Base-by-base conservation (phyloP, 1,284 basidiomycete species). In the Puccinia hordei region DNA sequence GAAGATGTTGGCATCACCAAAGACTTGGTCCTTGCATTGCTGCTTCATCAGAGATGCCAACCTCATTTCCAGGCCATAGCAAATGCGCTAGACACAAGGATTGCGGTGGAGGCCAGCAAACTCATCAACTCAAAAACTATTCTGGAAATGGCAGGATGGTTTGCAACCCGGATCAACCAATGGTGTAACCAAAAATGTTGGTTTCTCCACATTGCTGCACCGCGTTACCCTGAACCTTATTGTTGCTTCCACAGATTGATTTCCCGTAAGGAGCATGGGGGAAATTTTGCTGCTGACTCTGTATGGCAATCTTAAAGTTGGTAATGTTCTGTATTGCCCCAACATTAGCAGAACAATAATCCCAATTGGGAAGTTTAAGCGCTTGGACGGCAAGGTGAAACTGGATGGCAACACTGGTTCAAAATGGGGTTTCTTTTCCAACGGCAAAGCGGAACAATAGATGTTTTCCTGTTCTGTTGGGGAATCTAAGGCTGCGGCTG, bases 81-180 rank as follows among this genome's bases (percentile, higher is more conserved):
- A n/a, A n/a, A n/a, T n/a, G n/a, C n/a, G n/a, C n/a, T n/a, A n/a
- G n/a, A n/a, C n/a, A n/a, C n/a, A n/a, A n/a, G n/a, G n/a, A n/a
- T n/a, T n/a, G n/a, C n/a, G n/a, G n/a, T n/a, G n/a, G n/a, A n/a
- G n/a, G n/a, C n/a, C n/a, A n/a, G n/a, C n/a, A n/a, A n/a, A n/a
- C n/a, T n/a, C n/a, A n/a, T n/a, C n/a, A n/a, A n/a, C n/a, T n/a
- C n/a, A n/a, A n/a, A n/a, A n/a, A n/a, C n/a, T n/a, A n/a, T n/a
- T n/a, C n/a, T n/a, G n/a, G n/a, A n/a, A n/a, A n/a, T n/a, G n/a
- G n/a, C n/a, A n/a, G n/a, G n/a, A n/a, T n/a, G n/a, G n/a, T n/a
- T n/a, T n/a, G n/a, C n/a, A 74, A 27, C 38, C 55, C 2, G 73
- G 73, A 13, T 30, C 73, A 2, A 74, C 73, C 2, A 30, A 74